phyloP scores from a whole-genome alignment of 2,329 filamentous ascomycete genomes.

The Penicillium sp. region DNA sequence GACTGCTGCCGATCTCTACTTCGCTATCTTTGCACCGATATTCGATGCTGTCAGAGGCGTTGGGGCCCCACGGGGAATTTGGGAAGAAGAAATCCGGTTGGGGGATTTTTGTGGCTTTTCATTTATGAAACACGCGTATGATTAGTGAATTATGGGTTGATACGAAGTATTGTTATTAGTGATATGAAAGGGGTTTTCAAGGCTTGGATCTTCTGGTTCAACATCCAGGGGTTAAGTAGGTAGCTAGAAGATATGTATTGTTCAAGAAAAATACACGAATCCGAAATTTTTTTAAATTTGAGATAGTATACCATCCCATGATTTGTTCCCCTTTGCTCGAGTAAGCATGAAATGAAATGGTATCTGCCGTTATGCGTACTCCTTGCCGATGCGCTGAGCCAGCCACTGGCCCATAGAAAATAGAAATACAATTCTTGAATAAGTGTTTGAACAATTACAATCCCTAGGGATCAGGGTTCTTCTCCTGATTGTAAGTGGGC shows the following conservation, averaged over 20 bases:
- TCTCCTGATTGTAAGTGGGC: slow-evolving; percentile 10
- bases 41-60: neutral
- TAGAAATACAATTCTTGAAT: slow-evolving; percentile 1
- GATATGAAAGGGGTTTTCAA: neutral
- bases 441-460: neutral
- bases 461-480: neutral
- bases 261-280: neutral
- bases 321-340: neutral
- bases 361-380: neutral
- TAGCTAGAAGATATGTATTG: too few species aligned
- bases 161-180: neutral
- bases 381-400: neutral
- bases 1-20: neutral
- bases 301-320: neutral
- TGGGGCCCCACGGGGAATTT: neutral
- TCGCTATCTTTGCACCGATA: neutral
- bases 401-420: neutral
- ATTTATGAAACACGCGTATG: neutral
- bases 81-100: neutral
- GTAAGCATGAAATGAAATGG: neutral
- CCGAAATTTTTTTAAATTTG: neutral
- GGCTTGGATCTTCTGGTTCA: neutral
- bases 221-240: neutral
- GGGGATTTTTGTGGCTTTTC: too few species aligned
- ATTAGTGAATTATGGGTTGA: neutral